Evolutionary conservation across 495 filamentous ascomycete species (phyloP).

Genomic region (Cairneyella variabilis): DNA sequence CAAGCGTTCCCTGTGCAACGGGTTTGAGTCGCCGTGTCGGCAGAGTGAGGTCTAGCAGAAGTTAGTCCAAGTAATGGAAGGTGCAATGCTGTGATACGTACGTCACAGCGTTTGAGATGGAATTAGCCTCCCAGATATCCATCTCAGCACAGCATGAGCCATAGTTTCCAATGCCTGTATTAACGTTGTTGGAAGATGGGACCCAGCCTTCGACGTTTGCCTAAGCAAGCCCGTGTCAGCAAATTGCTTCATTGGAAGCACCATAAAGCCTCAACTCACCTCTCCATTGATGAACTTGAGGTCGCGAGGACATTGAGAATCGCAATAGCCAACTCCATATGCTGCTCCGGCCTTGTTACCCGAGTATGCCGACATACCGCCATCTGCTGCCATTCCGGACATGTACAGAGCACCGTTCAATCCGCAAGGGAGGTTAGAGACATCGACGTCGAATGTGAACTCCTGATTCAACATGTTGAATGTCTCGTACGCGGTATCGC

Average conservation of each 20-base stretch:
- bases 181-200: conserved; percentile 41
- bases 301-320: conserved; percentile 66
- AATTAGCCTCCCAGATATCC: conserved; percentile 42
- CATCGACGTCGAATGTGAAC: conserved; percentile 68
- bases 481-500: conserved; percentile 50
- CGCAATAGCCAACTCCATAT: conserved; percentile 74
- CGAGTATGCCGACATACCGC: conserved; percentile 49
- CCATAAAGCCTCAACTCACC: conserved; percentile 24
- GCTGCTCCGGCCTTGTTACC: conserved; percentile 65
- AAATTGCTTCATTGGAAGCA: conserved; percentile 37
- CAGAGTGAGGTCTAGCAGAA: conserved; percentile 7
- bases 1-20: conserved; percentile 26
- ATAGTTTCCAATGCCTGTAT: conserved; percentile 52
- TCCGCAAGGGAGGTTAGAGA: conserved; percentile 63
- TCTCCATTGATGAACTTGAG: conserved; percentile 66
- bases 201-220: conserved; percentile 45
- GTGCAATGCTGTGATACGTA: neutral
- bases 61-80: neutral
- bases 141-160: conserved; percentile 67
- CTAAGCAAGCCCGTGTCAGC: conserved; percentile 37
- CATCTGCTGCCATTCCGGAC: conserved; percentile 60
- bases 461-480: conserved; percentile 59
- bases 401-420: conserved; percentile 73
- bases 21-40: conserved; percentile 5
- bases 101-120: conserved; percentile 27